Base-by-base conservation (phyloP, 1,139 yeast species). In the Kodamaea arcana region DNA sequence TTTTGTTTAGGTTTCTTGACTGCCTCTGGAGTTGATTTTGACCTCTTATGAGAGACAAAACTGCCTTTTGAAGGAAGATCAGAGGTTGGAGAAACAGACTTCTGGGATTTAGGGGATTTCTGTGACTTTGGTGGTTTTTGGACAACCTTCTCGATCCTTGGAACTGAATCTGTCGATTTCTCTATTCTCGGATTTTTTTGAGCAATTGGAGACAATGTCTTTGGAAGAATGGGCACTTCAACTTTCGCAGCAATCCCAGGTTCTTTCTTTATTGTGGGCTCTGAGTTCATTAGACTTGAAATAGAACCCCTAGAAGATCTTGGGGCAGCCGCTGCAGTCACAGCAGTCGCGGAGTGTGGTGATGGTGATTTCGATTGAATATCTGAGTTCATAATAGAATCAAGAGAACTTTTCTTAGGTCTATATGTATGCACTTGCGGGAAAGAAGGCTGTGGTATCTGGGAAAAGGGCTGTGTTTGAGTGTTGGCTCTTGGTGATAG, bases 21-120 rank as follows among this genome's bases (percentile, higher is more conserved):
- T 7, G 36, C 31, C 23, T 45, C 51, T 14, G 59, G 58, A 4
- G 54, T 45, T 3, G 63, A 58, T 24, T 45, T 48, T 1, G 63
- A 54, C 15, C 63, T 45, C 32, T 52, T 50, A 39, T 58, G 61
- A 5, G 51, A 43, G 11, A 38, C 42, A 14, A 50, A 47, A 24
- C 42, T 45, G 1, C 52, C 50, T 31, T 49, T 42, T 0, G 40
- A 38, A 1, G 51, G 51, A 12, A 44, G 32, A 10, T 36, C 38
- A 3, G 42, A 30, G 2, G 50, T 44, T 4, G 52, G 48, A 4
- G 48, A 39, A 10, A 41, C 40, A 14, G 41, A 37, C 22, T 41
- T 37, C 22, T 21, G 28, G 4, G 21, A 13, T 28, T 23, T 16
- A 20, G 24, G 31, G 29, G 21, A 7, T n/a, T n/a, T n/a, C n/a